Evolutionary conservation across 108 stramenopile species (phyloP).

Genomic region (Discostella stelligeroides): DNA sequence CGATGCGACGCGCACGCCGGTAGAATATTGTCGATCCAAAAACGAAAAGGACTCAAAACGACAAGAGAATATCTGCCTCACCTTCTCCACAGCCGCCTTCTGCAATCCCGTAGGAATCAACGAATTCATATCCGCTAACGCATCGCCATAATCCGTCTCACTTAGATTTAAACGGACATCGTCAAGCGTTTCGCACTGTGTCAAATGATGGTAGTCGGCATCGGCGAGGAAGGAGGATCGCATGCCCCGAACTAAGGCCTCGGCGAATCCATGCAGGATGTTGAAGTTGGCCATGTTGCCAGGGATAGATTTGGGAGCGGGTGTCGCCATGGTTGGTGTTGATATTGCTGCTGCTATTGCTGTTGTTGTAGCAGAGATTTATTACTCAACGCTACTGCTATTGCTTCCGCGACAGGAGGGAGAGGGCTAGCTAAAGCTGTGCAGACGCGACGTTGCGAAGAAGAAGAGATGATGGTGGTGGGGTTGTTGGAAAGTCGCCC

Average conservation of each 20-base stretch:
- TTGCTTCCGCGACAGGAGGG: too few relatives aligned
- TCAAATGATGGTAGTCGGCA: conserved; percentile 93
- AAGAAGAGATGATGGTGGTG: too few relatives aligned
- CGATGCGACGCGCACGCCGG: too few relatives aligned
- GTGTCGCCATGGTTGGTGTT: conserved; percentile 40
- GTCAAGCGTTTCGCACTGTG: conserved; percentile 95
- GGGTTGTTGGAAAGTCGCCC: too few relatives aligned
- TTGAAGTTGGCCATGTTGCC: conserved; percentile 94
- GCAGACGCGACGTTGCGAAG: too few relatives aligned
- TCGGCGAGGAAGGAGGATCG: conserved; percentile 92
- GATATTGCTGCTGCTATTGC: too few relatives aligned
- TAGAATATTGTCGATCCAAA: too few relatives aligned
- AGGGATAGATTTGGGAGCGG: conserved; percentile 59
- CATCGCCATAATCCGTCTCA: conserved; percentile 96
- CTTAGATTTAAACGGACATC: conserved; percentile 97
- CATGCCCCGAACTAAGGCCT: conserved; percentile 96
- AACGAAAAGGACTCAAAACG: too few relatives aligned
- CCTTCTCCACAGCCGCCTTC: conserved; percentile 88
- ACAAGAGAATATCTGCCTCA: conserved; percentile 35
- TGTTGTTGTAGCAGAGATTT: too few relatives aligned
- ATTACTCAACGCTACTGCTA: too few relatives aligned
- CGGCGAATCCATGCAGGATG: conserved; percentile 95
- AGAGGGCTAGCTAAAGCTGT: too few relatives aligned
- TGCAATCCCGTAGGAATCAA: conserved; percentile 84
- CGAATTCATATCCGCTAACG: conserved; percentile 77